These are phyloP conservation scores for Croton laevigatus DNA, from an alignment of 441 rosid species.

Conservation along the genomic window DNA sequence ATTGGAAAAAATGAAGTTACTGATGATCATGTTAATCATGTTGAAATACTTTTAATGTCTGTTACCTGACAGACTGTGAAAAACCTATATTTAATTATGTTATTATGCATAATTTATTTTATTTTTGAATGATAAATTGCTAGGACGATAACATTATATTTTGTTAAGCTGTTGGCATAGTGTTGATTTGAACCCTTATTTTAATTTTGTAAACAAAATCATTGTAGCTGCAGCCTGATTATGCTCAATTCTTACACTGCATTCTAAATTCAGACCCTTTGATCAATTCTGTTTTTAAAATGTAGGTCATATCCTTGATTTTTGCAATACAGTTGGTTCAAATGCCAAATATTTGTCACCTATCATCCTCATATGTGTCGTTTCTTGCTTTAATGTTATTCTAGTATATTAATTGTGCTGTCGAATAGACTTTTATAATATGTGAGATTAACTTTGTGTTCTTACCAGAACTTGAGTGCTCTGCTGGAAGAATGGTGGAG, in stretches of 20 bases:
- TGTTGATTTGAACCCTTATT: not conserved
- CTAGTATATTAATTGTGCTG: slow-evolving; percentile 1
- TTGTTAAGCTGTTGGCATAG: not conserved
- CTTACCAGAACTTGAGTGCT: slow-evolving; percentile 61
- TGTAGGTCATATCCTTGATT: not conserved
- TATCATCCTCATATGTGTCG: not conserved
- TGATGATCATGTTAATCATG: not conserved
- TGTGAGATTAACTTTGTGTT: slow-evolving; percentile 18
- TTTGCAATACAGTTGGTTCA: not conserved
- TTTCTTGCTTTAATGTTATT: slow-evolving; percentile 6
- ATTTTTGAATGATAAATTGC: not conserved
- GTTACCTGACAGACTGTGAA: not conserved
- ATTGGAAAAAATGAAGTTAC: not conserved
- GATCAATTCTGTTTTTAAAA: not conserved
- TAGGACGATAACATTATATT: not conserved
- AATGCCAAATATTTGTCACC: not conserved
- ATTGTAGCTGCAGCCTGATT: not conserved
- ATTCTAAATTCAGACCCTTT: not conserved
- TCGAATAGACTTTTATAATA: slow-evolving; percentile 22
- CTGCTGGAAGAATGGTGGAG: slow-evolving; percentile 62
- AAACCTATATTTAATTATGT: not conserved
- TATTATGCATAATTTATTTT: not conserved
- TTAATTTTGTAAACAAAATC: not conserved
- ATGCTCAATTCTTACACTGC: not conserved
- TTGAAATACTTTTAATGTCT: not conserved